Percentiles rank a stretch among this genome's conserved stretches.
phyloP scores from a whole-genome alignment of 768 basidiomycete species.

The Cystofilobasidium capitatum region DNA sequence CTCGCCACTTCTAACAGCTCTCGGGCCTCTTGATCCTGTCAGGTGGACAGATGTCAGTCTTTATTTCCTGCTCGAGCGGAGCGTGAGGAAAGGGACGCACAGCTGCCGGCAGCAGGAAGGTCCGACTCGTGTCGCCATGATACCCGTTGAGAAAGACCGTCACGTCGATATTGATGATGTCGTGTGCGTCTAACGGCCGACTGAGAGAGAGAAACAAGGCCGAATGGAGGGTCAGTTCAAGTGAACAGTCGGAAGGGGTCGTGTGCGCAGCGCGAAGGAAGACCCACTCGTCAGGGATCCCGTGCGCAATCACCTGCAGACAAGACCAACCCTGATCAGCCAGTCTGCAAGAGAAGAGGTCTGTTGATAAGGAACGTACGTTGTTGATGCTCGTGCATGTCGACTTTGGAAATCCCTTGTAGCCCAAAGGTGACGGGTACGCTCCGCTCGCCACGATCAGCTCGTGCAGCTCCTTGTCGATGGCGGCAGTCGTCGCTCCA shows the following conservation, averaged over 20 bases:
- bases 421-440: slow-evolving; percentile 77
- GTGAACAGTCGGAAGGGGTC: background rate
- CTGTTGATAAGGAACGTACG: slow-evolving; percentile 49
- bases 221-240: background rate
- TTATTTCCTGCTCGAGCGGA: background rate
- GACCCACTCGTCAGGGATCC: slow-evolving; percentile 78
- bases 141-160: slow-evolving; percentile 74
- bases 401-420: slow-evolving; percentile 63
- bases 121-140: slow-evolving; percentile 82
- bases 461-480: slow-evolving; percentile 64
- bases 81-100: slow-evolving; percentile 42
- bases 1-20: slow-evolving; percentile 58
- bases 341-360: background rate
- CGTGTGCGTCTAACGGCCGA: slow-evolving; percentile 67
- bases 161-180: slow-evolving; percentile 80
- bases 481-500: slow-evolving; percentile 55
- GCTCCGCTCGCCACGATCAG: slow-evolving; percentile 59
- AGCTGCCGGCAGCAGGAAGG: slow-evolving; percentile 70
- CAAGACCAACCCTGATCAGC: background rate
- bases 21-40: slow-evolving; percentile 58
- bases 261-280: slow-evolving; percentile 1
- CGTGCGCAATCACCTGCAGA: slow-evolving; percentile 43
- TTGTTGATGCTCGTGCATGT: slow-evolving; percentile 87
- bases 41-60: background rate
- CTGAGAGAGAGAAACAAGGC: slow-evolving; percentile 42